Evolutionary conservation across 257 asterid genomes (phyloP), one percentile per base, ranked within the genome.

Genomic region (Capsicum chinense): DNA sequence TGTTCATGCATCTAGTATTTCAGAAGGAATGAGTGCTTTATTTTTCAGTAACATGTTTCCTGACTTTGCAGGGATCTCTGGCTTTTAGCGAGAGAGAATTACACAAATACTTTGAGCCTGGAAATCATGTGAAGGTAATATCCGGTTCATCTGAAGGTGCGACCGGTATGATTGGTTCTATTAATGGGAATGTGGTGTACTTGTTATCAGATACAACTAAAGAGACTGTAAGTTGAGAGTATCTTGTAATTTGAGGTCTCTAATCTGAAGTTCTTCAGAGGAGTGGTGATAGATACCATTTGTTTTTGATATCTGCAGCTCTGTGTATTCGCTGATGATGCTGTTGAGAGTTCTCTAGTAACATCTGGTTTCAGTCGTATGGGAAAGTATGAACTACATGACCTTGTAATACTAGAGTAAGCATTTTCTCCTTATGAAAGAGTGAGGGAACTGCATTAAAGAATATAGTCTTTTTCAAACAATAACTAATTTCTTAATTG

Each of bases 131-230:
- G 17, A 97, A 97, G 88, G 97, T 97, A 86, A 96, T 91, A 63
- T 85, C 98, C 80, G 99, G 99, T 83, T 93, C 97, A 73, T 86
- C 93, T 6, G 99, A 95, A 89, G 99, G 99, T 86, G 98, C 98
- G n/a, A 97, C 98, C 60, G 98, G 98, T 50, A 95, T 97, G 99
- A 98, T 95, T 67, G 98, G 93, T 84, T 93, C 98, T 12, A 95
- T 97, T 21, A 21, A 21, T 21, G 21, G 21, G 21, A 21, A 21
- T 21, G 21, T 21, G 21, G 21, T 21, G 21, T 21, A 21, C 21
- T 21, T 21, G 21, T 0, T 21, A 21, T 21, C 21, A 21, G 21
- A 21, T 21, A 0, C 21, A 21, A 21, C 21, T 21, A 21, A 21
- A 21, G 21, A 21, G 21, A 21, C 21, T 21, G 21, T 21, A 21